A percentile compares a stretch with the other conserved stretches of the same genome.
phyloP scores from a whole-genome alignment of 495 filamentous ascomycete species.

The Lasiosphaeria ovina region DNA sequence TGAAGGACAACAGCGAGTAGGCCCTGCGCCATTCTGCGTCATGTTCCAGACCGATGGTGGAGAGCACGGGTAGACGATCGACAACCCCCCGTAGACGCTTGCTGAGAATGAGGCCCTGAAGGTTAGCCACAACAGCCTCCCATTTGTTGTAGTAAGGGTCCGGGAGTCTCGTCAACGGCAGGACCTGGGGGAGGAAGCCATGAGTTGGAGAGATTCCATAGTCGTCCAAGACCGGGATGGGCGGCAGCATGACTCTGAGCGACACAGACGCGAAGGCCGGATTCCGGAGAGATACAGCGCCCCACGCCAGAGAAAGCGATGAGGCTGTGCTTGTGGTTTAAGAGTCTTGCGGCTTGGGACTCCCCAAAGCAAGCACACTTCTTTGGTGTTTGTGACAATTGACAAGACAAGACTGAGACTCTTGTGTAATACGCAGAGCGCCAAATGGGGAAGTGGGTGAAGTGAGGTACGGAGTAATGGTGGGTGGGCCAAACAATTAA shows the following conservation, averaged over 20 bases:
- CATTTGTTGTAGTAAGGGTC: slow-evolving; percentile 90
- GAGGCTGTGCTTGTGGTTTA: neutral
- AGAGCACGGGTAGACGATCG: slow-evolving; percentile 76
- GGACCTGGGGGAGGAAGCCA: slow-evolving; percentile 83
- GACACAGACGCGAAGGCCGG: neutral
- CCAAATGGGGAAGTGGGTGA: neutral
- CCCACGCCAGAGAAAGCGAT: neutral
- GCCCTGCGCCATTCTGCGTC: slow-evolving; percentile 91
- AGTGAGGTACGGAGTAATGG: neutral
- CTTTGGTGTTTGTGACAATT: neutral
- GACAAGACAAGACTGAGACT: neutral
- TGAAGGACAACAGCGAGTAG: slow-evolving; percentile 82
- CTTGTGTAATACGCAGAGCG: neutral
- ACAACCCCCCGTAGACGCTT: slow-evolving; percentile 74
- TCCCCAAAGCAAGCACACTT: slow-evolving; percentile 10
- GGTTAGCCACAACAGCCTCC: slow-evolving; percentile 78
- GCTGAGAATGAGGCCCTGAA: slow-evolving; percentile 84
- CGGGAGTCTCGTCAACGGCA: slow-evolving; percentile 76
- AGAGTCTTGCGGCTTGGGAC: slow-evolving; percentile 12
- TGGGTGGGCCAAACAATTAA: slow-evolving; percentile 23
- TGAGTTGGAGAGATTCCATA: slow-evolving; percentile 83
- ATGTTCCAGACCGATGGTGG: slow-evolving; percentile 71
- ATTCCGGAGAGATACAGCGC: neutral
- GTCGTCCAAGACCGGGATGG: slow-evolving; percentile 72
- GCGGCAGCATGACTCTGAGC: slow-evolving; percentile 66